phyloP scores from a whole-genome alignment of 108 stramenopile genomes.

The Mediolabrus comicus region DNA sequence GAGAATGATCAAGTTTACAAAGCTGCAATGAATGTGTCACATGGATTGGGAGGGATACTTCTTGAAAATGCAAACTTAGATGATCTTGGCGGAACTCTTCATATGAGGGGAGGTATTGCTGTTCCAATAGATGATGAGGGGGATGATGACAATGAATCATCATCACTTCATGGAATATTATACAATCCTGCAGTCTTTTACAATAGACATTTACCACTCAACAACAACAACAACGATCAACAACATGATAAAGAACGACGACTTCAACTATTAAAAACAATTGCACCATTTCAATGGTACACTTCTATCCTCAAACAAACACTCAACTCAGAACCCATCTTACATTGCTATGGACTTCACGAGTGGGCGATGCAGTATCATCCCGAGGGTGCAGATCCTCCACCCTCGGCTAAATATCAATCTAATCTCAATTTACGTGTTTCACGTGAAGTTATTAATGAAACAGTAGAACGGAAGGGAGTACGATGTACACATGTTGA shows the following conservation, averaged over 20 bases:
- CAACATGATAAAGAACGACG: neutral
- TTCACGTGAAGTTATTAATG: conserved; percentile 65
- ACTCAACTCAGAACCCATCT: conserved; percentile 65
- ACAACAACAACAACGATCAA: neutral
- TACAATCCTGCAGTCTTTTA: conserved; percentile 63
- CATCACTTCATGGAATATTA: conserved; percentile 32
- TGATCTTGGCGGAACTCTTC: conserved; percentile 56
- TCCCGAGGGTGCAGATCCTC: conserved; percentile 49
- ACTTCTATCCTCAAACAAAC: conserved; percentile 62
- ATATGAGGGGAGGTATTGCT: conserved; percentile 50
- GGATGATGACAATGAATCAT: neutral
- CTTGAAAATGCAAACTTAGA: conserved; percentile 67
- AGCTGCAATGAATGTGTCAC: conserved; percentile 10
- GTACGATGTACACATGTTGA: conserved; percentile 93
- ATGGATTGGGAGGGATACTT: conserved; percentile 43
- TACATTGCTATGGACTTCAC: conserved; percentile 93
- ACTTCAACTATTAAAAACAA: conserved; percentile 7
- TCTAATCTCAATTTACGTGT: conserved; percentile 77
- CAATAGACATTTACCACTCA: conserved; percentile 14
- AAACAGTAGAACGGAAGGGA: conserved; percentile 80
- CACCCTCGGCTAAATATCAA: conserved; percentile 76
- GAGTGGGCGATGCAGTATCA: conserved; percentile 98
- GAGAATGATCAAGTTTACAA: neutral
- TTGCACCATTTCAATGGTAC: conserved; percentile 73
- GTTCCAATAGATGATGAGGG: neutral